phyloP scores from a whole-genome alignment of 257 asterid genomes.

The Penstemon davidsonii region DNA sequence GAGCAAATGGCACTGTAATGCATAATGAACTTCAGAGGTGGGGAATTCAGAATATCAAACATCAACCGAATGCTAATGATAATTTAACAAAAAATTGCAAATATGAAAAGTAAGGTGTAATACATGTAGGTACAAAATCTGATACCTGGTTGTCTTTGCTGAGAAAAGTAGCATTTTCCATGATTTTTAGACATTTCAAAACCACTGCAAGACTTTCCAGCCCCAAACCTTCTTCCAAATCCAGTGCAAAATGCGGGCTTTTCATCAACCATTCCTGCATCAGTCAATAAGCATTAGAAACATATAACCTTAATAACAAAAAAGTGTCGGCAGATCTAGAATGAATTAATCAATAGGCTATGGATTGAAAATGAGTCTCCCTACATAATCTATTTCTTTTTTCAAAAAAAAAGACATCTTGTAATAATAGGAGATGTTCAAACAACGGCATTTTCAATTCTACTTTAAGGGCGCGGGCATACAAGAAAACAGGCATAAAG shows the following conservation, averaged over 20 bases:
- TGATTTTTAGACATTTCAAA: conserved; percentile 70
- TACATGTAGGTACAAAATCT: conserved; percentile 19
- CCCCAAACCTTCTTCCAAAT: conserved; percentile 39
- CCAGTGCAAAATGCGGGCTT: conserved; percentile 36
- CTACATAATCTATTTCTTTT: background rate
- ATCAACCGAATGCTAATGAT: background rate
- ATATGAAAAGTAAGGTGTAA: background rate
- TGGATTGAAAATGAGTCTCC: background rate
- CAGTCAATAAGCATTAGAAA: conserved; percentile 16
- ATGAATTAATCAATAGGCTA: background rate
- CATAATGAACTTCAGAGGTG: conserved; percentile 18
- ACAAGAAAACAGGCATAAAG: no score
- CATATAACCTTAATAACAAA: background rate
- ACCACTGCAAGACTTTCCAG: conserved; percentile 62
- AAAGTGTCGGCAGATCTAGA: background rate
- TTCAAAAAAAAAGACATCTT: no score
- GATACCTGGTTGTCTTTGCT: conserved; percentile 73
- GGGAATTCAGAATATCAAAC: background rate
- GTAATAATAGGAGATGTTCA: no score
- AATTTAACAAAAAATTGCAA: conserved; percentile 3
- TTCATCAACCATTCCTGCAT: conserved; percentile 62
- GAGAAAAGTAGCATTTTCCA: conserved; percentile 81
- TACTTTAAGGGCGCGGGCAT: no score
- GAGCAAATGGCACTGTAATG: conserved; percentile 73
- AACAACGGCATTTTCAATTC: no score